These are phyloP conservation scores for Vicia faba DNA, from an alignment of 306 rosid genomes.

Conservation along the genomic window DNA sequence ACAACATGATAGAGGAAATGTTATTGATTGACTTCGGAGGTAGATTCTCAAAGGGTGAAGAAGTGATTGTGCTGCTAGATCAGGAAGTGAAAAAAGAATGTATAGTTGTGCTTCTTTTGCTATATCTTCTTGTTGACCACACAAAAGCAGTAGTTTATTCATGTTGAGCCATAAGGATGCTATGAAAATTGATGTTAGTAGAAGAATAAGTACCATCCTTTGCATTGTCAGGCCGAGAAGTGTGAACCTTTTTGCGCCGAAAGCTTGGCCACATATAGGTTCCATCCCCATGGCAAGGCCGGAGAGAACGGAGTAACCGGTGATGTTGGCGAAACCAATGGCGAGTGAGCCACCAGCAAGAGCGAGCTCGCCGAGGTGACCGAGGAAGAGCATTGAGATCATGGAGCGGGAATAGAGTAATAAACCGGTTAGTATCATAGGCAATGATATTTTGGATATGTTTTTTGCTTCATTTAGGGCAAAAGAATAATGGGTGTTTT, in stretches of 20 bases:
- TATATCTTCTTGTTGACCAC: slow-evolving; percentile 44
- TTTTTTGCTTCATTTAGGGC: no score
- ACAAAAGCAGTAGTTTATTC: slow-evolving; percentile 23
- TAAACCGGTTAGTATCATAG: no score
- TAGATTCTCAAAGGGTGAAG: slow-evolving; percentile 48
- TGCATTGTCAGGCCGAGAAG: slow-evolving; percentile 42
- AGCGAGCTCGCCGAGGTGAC: no score
- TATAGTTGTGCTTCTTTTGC: slow-evolving; percentile 41
- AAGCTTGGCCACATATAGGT: slow-evolving; percentile 47
- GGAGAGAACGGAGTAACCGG: slow-evolving; percentile 19
- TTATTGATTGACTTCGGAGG: slow-evolving; percentile 43
- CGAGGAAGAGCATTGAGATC: no score
- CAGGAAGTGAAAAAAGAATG: slow-evolving; percentile 39
- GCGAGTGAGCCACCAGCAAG: no score
- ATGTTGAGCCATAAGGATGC: slow-evolving; percentile 43
- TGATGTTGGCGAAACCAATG: no score
- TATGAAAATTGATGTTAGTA: slow-evolving; percentile 25
- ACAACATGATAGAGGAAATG: slow-evolving; percentile 41
- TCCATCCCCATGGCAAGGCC: slow-evolving; percentile 57
- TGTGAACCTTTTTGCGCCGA: slow-evolving; percentile 38
- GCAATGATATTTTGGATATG: no score
- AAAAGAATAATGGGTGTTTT: no score
- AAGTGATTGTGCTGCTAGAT: slow-evolving; percentile 41
- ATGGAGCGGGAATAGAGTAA: no score
- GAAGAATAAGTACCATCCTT: slow-evolving; percentile 35